Base-by-base conservation (phyloP, 106 monocot genomes). In the Apostasia ramifera region DNA sequence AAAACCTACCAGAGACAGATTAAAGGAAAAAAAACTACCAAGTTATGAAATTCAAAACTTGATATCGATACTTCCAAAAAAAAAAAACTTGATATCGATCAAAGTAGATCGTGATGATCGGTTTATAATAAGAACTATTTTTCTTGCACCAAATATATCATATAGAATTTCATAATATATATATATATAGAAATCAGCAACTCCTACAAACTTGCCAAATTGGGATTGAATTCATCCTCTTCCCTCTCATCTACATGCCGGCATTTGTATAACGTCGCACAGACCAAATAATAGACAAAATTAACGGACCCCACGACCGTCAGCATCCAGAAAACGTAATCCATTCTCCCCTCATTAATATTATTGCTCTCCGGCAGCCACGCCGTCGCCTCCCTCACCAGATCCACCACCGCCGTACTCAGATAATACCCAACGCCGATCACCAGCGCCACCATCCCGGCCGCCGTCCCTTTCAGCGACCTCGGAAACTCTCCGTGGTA, bases 401-500 rank as follows among this genome's bases (percentile, higher is more conserved):
- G 3, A 41, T 67, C 73, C 1, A 90, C 65, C 40, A 90, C 54
- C 1, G 79, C 83, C 0, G 81, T 86, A 75, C 90, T 84, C 2
- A 76, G 70, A 63, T 90, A 86, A 53, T 81, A 86, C 26, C 86
- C 86, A 3, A 81, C 43, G 0, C 69, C 77, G 1, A 86, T 50
- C 48, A 76, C 48, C 51, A 81, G 10, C 7, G 83, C 78, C 5
- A 72, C 53, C 79, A 86, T 81, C 8, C 71, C 86, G 3, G 91
- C 81, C 3, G 86, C 75, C 0, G 81, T 81, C 81, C 71, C 77
- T 67, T 61, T 67, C 49, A 86, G 61, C 41, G 77, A 51, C 54
- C n/a, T 38, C 0, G 91, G 91, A 58, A 91, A 91, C 74, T 81
- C 91, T 59, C 82, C 81, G 72, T 86, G 84, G 79, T 82, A 91